Conservation (phyloP, 1,284 basidiomycete species). For the Neonothopanus nambi region DNA sequence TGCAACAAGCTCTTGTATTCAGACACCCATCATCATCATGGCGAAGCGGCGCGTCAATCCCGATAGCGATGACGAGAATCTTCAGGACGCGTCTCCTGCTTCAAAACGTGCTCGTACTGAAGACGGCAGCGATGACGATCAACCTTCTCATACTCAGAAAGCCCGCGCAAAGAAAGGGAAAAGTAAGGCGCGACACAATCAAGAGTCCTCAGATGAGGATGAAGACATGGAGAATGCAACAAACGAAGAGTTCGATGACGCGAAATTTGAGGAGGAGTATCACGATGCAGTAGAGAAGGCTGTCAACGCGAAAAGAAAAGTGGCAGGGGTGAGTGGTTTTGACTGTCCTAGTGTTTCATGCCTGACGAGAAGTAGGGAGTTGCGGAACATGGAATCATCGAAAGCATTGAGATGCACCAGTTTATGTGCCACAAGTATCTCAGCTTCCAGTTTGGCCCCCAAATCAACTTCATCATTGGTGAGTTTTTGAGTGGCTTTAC, state of each 20-base stretch:
- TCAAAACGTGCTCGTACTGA: constrained; percentile 46
- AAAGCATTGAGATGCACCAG: constrained; percentile 83
- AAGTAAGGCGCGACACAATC: constrained; percentile 34
- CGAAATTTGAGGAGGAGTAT: constrained; percentile 58
- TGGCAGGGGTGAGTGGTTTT: constrained; percentile 52
- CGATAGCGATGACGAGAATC: constrained; percentile 36
- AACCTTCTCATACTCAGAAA: constrained; percentile 18
- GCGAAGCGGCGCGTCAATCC: constrained; percentile 36
- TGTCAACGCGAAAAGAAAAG: constrained; percentile 52
- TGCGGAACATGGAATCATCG: constrained; percentile 86
- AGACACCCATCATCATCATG: constrained; percentile 33
- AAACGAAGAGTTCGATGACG: constrained; percentile 30
- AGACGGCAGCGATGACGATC: constrained; percentile 37
- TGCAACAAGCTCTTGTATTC: neutral
- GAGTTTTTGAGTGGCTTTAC: constrained; percentile 29
- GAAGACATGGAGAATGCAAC: constrained; percentile 35
- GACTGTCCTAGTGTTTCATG: neutral
- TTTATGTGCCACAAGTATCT: constrained; percentile 97
- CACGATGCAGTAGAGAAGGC: constrained; percentile 36
- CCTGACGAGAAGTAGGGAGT: constrained; percentile 48
- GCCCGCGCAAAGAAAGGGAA: constrained; percentile 24
- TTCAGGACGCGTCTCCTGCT: constrained; percentile 26
- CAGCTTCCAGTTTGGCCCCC: constrained; percentile 80
- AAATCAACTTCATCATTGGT: constrained; percentile 98
- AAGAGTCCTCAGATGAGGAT: constrained; percentile 28